Conservation (phyloP, 179 eudicot species). For the Sideroxylon spinosum region DNA sequence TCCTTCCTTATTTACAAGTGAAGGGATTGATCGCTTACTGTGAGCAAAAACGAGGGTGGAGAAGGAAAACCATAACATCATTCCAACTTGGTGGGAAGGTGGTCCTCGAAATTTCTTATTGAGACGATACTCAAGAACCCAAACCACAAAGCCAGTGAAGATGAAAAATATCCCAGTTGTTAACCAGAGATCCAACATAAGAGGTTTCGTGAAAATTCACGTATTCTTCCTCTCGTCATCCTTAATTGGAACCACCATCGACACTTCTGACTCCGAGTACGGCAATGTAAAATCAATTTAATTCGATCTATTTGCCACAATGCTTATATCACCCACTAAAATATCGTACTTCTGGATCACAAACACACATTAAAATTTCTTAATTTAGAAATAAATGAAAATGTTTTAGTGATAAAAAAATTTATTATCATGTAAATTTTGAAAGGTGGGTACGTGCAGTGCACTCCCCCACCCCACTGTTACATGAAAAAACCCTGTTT, state of each 20-base stretch:
- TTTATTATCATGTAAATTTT: no score
- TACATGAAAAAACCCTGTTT: no score
- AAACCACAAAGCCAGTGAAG: constrained; percentile 40
- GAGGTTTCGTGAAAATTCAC: constrained; percentile 44
- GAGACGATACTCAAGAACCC: constrained; percentile 47
- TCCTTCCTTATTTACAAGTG: background rate
- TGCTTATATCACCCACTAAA: background rate
- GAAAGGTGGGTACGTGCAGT: no score
- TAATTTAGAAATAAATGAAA: no score
- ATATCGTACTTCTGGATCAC: background rate
- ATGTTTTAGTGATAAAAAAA: no score
- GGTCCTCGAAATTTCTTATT: constrained; percentile 43
- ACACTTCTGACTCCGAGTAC: background rate
- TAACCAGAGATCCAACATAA: constrained; percentile 39
- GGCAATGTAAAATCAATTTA: background rate
- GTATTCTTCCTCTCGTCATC: constrained; percentile 24
- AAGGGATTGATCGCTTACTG: constrained; percentile 23
- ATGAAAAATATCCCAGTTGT: constrained; percentile 28
- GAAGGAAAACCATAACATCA: constrained; percentile 45
- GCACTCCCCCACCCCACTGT: no score
- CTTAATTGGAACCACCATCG: constrained; percentile 39
- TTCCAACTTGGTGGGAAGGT: constrained; percentile 34
- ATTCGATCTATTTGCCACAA: background rate
- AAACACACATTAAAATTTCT: background rate
- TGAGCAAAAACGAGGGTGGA: constrained; percentile 49